Evolutionary conservation across 1,139 yeast genomes (phyloP), one percentile per base, ranked within the genome.

Genomic region (Lodderomyces pseudojiufengensis): DNA sequence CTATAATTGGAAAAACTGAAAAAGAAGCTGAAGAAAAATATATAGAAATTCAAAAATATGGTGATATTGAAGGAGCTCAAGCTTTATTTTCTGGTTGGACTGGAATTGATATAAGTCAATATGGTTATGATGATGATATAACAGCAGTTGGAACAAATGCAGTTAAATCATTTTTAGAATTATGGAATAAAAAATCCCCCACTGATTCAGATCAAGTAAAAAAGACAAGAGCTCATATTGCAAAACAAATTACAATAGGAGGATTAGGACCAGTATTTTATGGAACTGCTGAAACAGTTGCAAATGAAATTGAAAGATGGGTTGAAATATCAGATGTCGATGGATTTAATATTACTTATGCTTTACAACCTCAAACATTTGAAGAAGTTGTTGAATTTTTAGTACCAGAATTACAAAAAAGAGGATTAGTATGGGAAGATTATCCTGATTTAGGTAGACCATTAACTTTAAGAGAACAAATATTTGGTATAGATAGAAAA

Each of bases 41-140:
- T 35, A 48, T 53, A 35, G 63, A 60, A 22, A 54, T 48, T 27
- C 55, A 54, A 34, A 42, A 45, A 10, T 63, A 61, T 42, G 62
- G 63, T n/a, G 71, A 65, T 42, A 34, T 52, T 4, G 67, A 63
- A 34, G 70, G 71, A 12, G 61, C 67, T n/a, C 61, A 62, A 36
- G 68, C 66, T 2, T 52, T 63, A 32, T 54, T 63, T 33, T 53
- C 65, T 32, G 65, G 65, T 4, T 61, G 65, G 61, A 61, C 68
- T 0, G 66, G 66, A 14, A 55, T 61, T 33, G 69, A 64, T 40
- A 50, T 64, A 24, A 51, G 54, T 14, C 45, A 60, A 36, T 63
- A 51, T 40, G 55, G 44, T 10, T 42, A 47, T 36, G 63, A 58
- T 21, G 57, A 61, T 35, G 65, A 59, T 36, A 46, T 63, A 21